Evolutionary conservation across 1,284 basidiomycete species (phyloP).

Genomic region (Ustilago bromivora): DNA sequence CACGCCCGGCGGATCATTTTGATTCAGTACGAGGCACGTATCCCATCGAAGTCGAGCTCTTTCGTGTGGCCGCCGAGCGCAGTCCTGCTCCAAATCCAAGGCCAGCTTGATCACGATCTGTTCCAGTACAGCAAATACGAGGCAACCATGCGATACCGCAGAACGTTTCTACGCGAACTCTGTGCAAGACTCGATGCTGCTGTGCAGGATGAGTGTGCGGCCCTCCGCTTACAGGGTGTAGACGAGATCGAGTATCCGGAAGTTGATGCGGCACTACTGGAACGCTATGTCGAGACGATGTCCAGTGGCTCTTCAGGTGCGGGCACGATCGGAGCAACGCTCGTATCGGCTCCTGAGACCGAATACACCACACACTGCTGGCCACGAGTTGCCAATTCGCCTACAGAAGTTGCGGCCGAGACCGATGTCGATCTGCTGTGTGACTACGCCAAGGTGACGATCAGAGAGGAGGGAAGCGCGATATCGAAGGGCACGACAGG

Average conservation of each 20-base stretch:
- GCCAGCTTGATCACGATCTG: conserved; percentile 30
- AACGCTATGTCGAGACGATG: conserved; percentile 42
- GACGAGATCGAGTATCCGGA: conserved; percentile 49
- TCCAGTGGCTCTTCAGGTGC: conserved; percentile 14
- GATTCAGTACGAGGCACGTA: conserved; percentile 47
- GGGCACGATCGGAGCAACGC: conserved; percentile 2
- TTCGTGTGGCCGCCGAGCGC: conserved; percentile 41
- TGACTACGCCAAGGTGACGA: conserved; percentile 26
- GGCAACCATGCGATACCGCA: conserved; percentile 35
- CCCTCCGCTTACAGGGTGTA: conserved; percentile 21
- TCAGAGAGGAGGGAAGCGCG: conserved; percentile 45
- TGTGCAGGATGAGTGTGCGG: conserved; percentile 29
- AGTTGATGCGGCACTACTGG: conserved; percentile 40
- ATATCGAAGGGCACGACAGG: conserved; percentile 54
- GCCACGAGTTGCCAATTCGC: conserved; percentile 1
- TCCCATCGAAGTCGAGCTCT: conserved; percentile 32
- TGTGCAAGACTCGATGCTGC: conserved; percentile 40
- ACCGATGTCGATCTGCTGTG: conserved; percentile 14
- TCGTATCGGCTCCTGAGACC: conserved; percentile 23
- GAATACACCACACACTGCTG: conserved; percentile 43
- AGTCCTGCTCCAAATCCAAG: conserved; percentile 33
- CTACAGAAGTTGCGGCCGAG: neutral
- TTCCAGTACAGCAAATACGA: conserved; percentile 14
- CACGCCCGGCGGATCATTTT: conserved; percentile 32
- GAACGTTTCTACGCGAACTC: conserved; percentile 44